Percentiles rank a stretch among this genome's conserved stretches.
Conservation (phyloP, 768 basidiomycete genomes). For the Russula lepida region DNA sequence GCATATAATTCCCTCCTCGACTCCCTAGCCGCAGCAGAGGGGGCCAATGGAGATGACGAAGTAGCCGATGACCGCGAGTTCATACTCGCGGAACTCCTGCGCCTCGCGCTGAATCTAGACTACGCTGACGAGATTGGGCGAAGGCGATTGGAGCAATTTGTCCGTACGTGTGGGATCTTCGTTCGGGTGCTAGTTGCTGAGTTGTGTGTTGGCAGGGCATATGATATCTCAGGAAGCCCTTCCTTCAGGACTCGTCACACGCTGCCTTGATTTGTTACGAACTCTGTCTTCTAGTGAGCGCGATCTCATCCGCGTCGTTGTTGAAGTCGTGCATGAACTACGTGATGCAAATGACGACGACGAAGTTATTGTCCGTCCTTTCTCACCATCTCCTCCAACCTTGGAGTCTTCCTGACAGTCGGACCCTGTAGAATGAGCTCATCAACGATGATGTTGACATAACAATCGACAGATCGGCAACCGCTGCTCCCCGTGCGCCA, state of each 20-base stretch:
- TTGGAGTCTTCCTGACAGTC: background rate
- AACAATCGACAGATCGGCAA: conserved; percentile 28
- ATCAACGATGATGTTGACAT: conserved; percentile 29
- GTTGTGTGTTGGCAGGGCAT: conserved; percentile 40
- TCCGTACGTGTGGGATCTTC: conserved; percentile 46
- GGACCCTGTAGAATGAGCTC: conserved; percentile 21
- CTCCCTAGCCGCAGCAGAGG: conserved; percentile 31
- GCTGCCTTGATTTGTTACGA: conserved; percentile 77
- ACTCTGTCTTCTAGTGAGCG: conserved; percentile 64
- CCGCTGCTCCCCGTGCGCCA: conserved; percentile 17
- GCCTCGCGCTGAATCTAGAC: conserved; percentile 71
- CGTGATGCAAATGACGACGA: conserved; percentile 47
- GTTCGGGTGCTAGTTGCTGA: background rate
- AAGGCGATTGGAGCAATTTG: conserved; percentile 77
- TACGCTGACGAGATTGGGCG: conserved; percentile 90
- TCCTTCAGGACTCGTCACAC: conserved; percentile 59
- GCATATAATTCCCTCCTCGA: conserved; percentile 59
- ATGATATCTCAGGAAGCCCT: conserved; percentile 71
- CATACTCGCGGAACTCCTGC: conserved; percentile 73
- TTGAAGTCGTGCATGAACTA: conserved; percentile 80
- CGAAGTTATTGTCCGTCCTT: conserved; percentile 21
- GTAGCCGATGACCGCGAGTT: conserved; percentile 44
- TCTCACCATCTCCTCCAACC: background rate
- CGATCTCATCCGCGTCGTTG: conserved; percentile 81
- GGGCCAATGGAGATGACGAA: conserved; percentile 33